Conservation (phyloP, 495 filamentous ascomycete species). For the Trichoderma parareesei region DNA sequence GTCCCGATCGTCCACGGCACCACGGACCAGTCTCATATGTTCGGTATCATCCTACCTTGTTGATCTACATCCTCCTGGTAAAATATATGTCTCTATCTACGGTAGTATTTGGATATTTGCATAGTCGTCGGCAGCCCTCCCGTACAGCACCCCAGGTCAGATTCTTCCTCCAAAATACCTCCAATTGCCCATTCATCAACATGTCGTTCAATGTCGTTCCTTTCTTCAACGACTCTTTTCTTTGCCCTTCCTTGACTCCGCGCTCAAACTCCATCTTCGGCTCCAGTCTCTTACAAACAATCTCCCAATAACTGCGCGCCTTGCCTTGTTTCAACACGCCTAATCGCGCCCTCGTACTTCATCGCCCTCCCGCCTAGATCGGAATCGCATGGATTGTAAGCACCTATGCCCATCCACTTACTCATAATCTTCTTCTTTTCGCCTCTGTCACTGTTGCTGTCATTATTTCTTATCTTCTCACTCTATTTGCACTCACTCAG, state of each 20-base stretch:
- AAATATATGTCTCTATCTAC: slow-evolving; percentile 3
- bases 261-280: neutral
- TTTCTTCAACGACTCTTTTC: neutral
- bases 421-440: neutral
- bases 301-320: neutral
- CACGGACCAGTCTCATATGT: neutral
- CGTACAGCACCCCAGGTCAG: neutral
- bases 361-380: neutral
- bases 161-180: neutral
- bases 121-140: neutral
- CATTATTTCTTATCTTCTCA: neutral
- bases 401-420: neutral
- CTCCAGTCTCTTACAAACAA: neutral
- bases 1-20: too few relatives aligned
- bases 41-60: neutral
- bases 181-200: neutral
- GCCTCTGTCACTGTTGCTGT: neutral
- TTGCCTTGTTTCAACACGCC: neutral
- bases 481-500: neutral
- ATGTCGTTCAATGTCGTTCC: neutral
- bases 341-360: neutral
- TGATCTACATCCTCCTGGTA: neutral
- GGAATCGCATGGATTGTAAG: neutral
- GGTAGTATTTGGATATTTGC: slow-evolving; percentile 1
- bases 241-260: neutral